These are phyloP conservation scores for Hypoxylon trugodes DNA, from an alignment of 495 filamentous ascomycete genomes.

Conservation along the genomic window DNA sequence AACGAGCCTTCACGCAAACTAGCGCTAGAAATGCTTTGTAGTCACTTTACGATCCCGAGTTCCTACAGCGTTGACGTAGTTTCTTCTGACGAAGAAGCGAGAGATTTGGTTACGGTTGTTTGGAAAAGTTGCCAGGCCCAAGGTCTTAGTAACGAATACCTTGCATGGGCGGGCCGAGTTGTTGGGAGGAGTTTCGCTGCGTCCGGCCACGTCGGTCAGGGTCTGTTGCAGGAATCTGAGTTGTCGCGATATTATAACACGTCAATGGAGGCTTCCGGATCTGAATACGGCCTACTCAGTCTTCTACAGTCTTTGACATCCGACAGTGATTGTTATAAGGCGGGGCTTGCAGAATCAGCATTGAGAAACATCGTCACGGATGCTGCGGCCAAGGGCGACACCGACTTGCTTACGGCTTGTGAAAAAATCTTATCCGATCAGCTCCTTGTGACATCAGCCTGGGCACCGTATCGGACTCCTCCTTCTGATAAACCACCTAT, in stretches of 20 bases:
- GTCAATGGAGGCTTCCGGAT: conserved; percentile 47
- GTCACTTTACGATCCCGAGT: conserved; percentile 68
- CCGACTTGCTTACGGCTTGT: conserved; percentile 58
- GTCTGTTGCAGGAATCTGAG: conserved; percentile 65
- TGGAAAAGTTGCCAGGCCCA: conserved; percentile 75
- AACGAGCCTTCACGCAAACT: conserved; percentile 72
- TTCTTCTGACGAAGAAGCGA: conserved; percentile 66
- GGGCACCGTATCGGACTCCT: conserved; percentile 57
- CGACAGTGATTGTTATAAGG: conserved; percentile 66
- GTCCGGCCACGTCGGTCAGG: conserved; percentile 68
- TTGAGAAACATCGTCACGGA: conserved; percentile 74
- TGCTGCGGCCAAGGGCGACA: conserved; percentile 52
- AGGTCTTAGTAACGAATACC: conserved; percentile 70
- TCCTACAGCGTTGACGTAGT: conserved; percentile 68
- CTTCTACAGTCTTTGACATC: conserved; percentile 74
- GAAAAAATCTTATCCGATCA: conserved; percentile 54
- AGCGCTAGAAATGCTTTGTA: conserved; percentile 76
- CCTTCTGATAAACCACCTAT: conserved; percentile 51
- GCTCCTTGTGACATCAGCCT: conserved; percentile 55
- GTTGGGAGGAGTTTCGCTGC: conserved; percentile 85
- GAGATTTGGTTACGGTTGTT: conserved; percentile 67
- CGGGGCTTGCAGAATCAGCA: conserved; percentile 80
- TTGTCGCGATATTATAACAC: conserved; percentile 58
- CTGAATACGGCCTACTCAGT: conserved; percentile 64
- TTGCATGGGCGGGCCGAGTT: conserved; percentile 83